Percentiles rank a stretch among this genome's conserved stretches.
Conservation (phyloP, 1,139 yeast species). For the Scheffersomyces illinoinensis region DNA sequence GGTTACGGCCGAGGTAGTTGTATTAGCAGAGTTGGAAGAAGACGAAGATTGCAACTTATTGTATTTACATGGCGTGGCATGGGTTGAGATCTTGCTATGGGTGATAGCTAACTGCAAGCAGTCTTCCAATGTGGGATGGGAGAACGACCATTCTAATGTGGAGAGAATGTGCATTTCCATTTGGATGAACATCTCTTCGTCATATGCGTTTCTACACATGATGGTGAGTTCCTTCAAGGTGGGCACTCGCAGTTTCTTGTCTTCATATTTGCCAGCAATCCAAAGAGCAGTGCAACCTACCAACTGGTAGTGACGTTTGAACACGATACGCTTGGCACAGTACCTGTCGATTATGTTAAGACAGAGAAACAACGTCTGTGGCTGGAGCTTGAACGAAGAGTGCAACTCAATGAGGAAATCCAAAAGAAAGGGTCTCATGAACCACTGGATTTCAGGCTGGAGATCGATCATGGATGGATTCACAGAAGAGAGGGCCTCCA, state of each 20-base stretch:
- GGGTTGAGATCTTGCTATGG: slow-evolving; percentile 22
- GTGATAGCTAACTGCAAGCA: slow-evolving; percentile 56
- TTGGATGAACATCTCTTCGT: slow-evolving; percentile 86
- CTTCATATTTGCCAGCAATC: slow-evolving; percentile 94
- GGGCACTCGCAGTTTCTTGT: slow-evolving; percentile 82
- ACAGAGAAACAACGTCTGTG: slow-evolving; percentile 79
- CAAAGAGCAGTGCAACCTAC: slow-evolving; percentile 93
- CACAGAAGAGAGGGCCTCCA: slow-evolving; percentile 38
- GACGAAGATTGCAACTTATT: slow-evolving; percentile 13
- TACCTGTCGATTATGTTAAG: slow-evolving; percentile 85
- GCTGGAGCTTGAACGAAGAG: slow-evolving; percentile 68
- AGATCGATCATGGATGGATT: slow-evolving; percentile 76
- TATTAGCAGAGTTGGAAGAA: slow-evolving; percentile 9
- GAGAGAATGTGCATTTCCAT: slow-evolving; percentile 90
- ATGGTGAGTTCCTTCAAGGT: slow-evolving; percentile 72
- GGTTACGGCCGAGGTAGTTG: slow-evolving; percentile 49
- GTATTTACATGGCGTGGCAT: slow-evolving; percentile 36
- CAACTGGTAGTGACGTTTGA: slow-evolving; percentile 86
- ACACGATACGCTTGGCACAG: slow-evolving; percentile 88
- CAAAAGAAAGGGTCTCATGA: slow-evolving; percentile 84
- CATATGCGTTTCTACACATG: slow-evolving; percentile 85
- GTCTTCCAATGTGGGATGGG: slow-evolving; percentile 64
- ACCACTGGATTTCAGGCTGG: slow-evolving; percentile 93
- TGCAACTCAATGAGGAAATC: slow-evolving; percentile 86
- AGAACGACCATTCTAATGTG: slow-evolving; percentile 81